phyloP scores from a whole-genome alignment of 352 stramenopile species.

The Thraustotheca clavata region DNA sequence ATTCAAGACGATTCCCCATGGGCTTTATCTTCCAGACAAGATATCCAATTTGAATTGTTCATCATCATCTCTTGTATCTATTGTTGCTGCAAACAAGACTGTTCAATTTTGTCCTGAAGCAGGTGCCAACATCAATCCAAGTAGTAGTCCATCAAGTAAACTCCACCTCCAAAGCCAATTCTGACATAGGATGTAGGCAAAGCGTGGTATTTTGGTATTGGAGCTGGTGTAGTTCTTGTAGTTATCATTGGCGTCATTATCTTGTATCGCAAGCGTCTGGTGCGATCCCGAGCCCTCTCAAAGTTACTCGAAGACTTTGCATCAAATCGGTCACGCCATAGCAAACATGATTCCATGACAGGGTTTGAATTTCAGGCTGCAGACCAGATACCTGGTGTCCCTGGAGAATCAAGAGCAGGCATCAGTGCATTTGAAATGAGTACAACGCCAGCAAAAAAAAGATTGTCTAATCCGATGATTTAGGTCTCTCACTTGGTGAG shows the following conservation, averaged over 20 bases:
- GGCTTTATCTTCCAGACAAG: background rate
- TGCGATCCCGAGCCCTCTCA: background rate
- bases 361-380: background rate
- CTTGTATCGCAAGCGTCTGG: background rate
- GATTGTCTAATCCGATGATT: background rate
- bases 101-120: background rate
- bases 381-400: no score
- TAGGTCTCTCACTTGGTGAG: background rate
- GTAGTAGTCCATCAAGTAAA: background rate
- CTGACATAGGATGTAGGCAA: background rate
- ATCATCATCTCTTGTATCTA: background rate
- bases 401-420: background rate
- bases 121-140: background rate
- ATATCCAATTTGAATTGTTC: background rate
- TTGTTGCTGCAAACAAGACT: background rate
- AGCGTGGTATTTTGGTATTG: background rate
- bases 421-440: background rate
- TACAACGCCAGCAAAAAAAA: background rate
- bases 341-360: conserved; percentile 1
- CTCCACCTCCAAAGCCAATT: background rate
- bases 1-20: background rate
- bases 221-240: background rate
- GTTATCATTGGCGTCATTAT: background rate
- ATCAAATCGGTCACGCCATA: background rate
- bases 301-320: conserved; percentile 5